A percentile compares a stretch with the other conserved stretches of the same genome.
These are phyloP conservation scores for Nephelium lappaceum DNA, from an alignment of 345 rosid species.

Conservation along the genomic window DNA sequence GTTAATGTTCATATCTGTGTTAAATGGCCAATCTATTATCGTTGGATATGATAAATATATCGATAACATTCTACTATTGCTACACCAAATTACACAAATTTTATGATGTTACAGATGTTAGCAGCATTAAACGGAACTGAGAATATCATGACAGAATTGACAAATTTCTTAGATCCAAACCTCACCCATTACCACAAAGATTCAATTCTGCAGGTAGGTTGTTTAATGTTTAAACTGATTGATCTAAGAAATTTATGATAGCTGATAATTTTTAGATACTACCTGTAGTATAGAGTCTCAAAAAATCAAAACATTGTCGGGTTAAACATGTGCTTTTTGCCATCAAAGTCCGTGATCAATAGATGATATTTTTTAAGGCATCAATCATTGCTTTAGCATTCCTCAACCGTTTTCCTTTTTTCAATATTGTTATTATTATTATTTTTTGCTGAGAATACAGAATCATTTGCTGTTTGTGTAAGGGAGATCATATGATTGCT, in stretches of 20 bases:
- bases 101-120: constrained; percentile 23
- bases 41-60: too few species aligned
- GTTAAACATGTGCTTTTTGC: too few species aligned
- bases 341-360: neutral
- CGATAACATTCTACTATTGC: neutral
- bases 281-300: neutral
- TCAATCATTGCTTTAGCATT: neutral
- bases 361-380: neutral
- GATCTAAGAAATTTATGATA: too few species aligned
- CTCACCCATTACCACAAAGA: constrained; percentile 28
- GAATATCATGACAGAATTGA: constrained; percentile 17
- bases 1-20: neutral
- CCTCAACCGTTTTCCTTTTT: too few species aligned
- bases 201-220: constrained; percentile 26
- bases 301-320: neutral
- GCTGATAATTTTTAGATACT: too few species aligned
- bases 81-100: neutral
- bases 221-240: neutral
- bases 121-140: constrained; percentile 20
- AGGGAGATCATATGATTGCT: too few species aligned
- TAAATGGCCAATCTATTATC: neutral
- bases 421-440: too few species aligned
- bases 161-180: constrained; percentile 24
- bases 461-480: neutral
- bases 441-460: neutral